phyloP scores from a whole-genome alignment of 805 yeast species.

The Kodamaea restingae region DNA sequence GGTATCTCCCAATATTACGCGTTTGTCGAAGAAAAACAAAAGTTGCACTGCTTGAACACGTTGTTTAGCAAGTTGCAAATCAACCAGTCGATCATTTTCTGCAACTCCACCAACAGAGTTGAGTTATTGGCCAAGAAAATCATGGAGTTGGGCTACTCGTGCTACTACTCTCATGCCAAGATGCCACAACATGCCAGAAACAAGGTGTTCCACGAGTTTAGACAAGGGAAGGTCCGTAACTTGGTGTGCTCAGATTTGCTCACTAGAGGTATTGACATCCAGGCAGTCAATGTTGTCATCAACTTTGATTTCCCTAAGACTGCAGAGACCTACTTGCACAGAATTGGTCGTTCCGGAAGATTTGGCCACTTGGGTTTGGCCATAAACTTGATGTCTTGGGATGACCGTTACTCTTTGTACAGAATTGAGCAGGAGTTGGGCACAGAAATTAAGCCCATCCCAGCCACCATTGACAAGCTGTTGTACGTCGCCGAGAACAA shows the following conservation, averaged over 20 bases:
- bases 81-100: slow-evolving; percentile 94
- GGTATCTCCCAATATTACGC: slow-evolving; percentile 98
- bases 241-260: slow-evolving; percentile 93
- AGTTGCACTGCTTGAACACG: slow-evolving; percentile 92
- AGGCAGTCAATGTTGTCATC: slow-evolving; percentile 96
- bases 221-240: slow-evolving; percentile 97
- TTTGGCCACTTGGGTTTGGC: slow-evolving; percentile 98
- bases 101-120: slow-evolving; percentile 95
- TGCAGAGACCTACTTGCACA: slow-evolving; percentile 95
- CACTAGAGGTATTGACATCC: slow-evolving; percentile 98
- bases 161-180: slow-evolving; percentile 94
- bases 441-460: slow-evolving; percentile 95
- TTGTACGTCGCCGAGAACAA: slow-evolving; percentile 83
- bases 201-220: slow-evolving; percentile 96
- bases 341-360: slow-evolving; percentile 99
- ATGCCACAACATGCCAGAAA: slow-evolving; percentile 98
- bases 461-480: slow-evolving; percentile 83
- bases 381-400: slow-evolving; percentile 93
- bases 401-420: slow-evolving; percentile 88
- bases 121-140: slow-evolving; percentile 93
- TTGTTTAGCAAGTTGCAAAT: slow-evolving; percentile 90
- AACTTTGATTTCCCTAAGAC: slow-evolving; percentile 98
- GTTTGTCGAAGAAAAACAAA: slow-evolving; percentile 96
- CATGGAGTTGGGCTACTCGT: slow-evolving; percentile 93
- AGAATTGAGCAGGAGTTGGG: slow-evolving; percentile 97